These are phyloP conservation scores for Penicillium sumatraense DNA, from an alignment of 2,329 filamentous ascomycete genomes.

Conservation along the genomic window DNA sequence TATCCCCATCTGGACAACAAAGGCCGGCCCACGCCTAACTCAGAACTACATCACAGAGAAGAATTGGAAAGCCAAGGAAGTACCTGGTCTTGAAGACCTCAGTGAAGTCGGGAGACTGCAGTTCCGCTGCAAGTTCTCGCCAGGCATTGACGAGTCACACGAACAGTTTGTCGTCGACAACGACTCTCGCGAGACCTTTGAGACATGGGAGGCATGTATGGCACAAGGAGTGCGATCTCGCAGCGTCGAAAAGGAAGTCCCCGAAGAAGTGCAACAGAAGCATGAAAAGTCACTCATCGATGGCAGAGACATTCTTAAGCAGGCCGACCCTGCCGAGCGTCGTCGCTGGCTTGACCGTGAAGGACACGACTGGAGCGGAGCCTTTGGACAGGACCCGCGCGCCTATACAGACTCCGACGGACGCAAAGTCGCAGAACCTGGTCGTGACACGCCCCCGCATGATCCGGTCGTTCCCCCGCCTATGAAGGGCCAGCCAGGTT, in stretches of 20 bases:
- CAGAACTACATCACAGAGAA: conserved; percentile 91
- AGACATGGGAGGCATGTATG: conserved; percentile 91
- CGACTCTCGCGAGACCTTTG: conserved; percentile 87
- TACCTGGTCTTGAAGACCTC: conserved; percentile 76
- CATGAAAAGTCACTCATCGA: conserved; percentile 82
- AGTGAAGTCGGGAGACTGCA: conserved; percentile 79
- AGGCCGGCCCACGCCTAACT: conserved; percentile 73
- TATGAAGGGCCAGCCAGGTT: conserved; percentile 30
- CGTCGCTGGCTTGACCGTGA: conserved; percentile 77
- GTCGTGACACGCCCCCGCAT: conserved; percentile 56
- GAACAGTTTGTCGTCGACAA: conserved; percentile 83
- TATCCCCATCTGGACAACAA: conserved; percentile 87
- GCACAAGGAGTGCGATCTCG: conserved; percentile 80
- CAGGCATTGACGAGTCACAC: conserved; percentile 87
- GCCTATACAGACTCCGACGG: conserved; percentile 59
- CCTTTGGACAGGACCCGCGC: conserved; percentile 78
- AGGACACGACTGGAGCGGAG: conserved; percentile 84
- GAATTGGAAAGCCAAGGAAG: conserved; percentile 64
- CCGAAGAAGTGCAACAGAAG: conserved; percentile 71
- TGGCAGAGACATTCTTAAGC: conserved; percentile 78
- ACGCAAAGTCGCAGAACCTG: conserved; percentile 61
- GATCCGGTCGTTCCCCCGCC: conserved; percentile 55
- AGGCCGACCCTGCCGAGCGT: conserved; percentile 68
- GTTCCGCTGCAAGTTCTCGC: conserved; percentile 82
- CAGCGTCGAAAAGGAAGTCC: conserved; percentile 73